A percentile compares a stretch with the other conserved stretches of the same genome.
These are phyloP conservation scores for Aureobasidium sp. DNA, from an alignment of 2,329 filamentous ascomycete genomes.

Conservation along the genomic window DNA sequence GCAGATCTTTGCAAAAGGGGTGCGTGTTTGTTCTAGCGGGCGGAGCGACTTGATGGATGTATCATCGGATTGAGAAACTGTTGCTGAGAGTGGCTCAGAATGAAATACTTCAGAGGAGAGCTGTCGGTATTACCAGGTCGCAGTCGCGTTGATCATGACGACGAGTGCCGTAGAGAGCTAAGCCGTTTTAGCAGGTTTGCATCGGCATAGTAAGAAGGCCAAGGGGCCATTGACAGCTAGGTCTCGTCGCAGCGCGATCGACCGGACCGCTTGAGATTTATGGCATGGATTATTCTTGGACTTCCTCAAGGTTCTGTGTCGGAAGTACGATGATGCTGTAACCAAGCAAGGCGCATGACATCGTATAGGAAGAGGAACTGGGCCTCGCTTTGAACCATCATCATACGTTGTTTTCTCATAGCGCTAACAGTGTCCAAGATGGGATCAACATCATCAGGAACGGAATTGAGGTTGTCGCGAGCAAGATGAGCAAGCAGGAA, in stretches of 20 bases:
- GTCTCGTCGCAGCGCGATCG: not conserved
- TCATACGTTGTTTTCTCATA: conserved; percentile 79
- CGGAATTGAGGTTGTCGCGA: conserved; percentile 56
- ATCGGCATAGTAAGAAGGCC: not conserved
- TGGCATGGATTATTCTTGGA: not conserved
- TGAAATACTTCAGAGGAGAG: no score
- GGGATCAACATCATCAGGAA: conserved; percentile 53
- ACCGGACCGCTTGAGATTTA: not conserved
- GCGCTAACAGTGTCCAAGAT: conserved; percentile 72
- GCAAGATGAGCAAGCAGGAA: conserved; percentile 79
- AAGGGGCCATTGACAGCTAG: not conserved
- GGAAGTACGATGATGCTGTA: not conserved
- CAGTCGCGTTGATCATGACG: no score
- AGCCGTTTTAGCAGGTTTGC: no score
- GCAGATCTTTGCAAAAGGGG: no score
- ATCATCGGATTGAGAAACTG: no score
- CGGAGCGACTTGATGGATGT: no score
- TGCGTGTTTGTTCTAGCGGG: no score
- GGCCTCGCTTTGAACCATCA: conserved; percentile 86
- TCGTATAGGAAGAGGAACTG: conserved; percentile 89
- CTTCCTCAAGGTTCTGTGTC: not conserved
- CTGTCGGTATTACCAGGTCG: no score
- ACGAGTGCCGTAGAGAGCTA: no score
- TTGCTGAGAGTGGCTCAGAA: no score
- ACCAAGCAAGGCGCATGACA: conserved; percentile 68